These are phyloP conservation scores for Cladosporium sp. DNA, from an alignment of 2,329 filamentous ascomycete genomes.

Conservation along the genomic window DNA sequence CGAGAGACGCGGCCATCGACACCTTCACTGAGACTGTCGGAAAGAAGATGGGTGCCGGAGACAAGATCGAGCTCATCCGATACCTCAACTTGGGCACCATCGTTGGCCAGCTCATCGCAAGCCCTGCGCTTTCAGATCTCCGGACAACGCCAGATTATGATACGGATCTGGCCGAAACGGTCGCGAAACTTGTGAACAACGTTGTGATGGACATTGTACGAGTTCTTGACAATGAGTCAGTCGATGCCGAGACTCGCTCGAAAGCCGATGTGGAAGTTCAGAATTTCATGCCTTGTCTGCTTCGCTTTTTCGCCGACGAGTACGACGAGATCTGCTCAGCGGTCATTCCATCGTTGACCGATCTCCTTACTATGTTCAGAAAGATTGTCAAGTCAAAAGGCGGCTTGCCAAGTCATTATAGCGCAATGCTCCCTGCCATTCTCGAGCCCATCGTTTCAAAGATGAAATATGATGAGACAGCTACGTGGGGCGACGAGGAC, in stretches of 20 bases:
- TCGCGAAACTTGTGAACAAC: constrained; percentile 92
- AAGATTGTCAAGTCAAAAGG: constrained; percentile 64
- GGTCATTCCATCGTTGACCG: constrained; percentile 87
- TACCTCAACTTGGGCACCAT: constrained; percentile 86
- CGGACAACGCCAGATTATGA: constrained; percentile 84
- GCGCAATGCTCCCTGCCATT: constrained; percentile 79
- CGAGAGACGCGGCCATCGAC: constrained; percentile 87
- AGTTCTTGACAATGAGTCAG: constrained; percentile 68
- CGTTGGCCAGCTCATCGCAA: constrained; percentile 78
- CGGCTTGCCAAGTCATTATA: constrained; percentile 68
- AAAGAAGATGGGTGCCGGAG: constrained; percentile 93
- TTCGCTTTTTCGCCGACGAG: constrained; percentile 95
- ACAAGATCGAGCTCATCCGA: constrained; percentile 90
- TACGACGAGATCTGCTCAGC: constrained; percentile 98
- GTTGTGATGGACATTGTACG: constrained; percentile 82
- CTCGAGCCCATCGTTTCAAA: constrained; percentile 89
- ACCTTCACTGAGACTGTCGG: constrained; percentile 92
- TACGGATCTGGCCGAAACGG: constrained; percentile 88
- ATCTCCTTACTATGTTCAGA: constrained; percentile 84
- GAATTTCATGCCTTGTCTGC: constrained; percentile 76
- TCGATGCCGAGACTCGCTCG: constrained; percentile 60
- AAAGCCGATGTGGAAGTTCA: constrained; percentile 79
- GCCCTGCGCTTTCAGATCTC: constrained; percentile 72
- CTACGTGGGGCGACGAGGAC: constrained; percentile 87
- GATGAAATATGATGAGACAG: constrained; percentile 96